phyloP scores from a whole-genome alignment of 805 yeast genomes.

The Blastobotrys mokoenaii region DNA sequence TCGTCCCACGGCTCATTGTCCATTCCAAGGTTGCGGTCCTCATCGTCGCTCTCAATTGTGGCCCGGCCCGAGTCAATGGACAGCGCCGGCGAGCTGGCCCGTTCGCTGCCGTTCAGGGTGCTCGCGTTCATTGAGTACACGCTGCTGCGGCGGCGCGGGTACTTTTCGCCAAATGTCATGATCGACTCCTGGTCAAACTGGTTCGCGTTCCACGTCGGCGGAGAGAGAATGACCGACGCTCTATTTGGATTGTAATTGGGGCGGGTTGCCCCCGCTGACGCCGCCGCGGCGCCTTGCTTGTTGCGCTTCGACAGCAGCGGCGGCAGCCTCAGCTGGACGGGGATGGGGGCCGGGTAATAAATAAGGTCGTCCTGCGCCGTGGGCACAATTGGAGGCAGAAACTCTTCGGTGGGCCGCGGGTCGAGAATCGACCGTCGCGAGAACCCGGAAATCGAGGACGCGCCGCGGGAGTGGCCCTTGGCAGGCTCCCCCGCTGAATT shows the following conservation, averaged over 20 bases:
- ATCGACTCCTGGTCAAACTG: slow-evolving; percentile 2
- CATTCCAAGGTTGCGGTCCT: slow-evolving; percentile 13
- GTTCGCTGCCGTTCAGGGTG: background rate
- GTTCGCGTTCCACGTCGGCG: slow-evolving; percentile 4
- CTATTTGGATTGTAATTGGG: slow-evolving; percentile 9
- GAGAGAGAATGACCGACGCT: slow-evolving; percentile 4
- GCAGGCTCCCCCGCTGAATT: background rate
- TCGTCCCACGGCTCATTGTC: slow-evolving; percentile 3
- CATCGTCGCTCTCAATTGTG: slow-evolving; percentile 24
- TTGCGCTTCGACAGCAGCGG: slow-evolving; percentile 24
- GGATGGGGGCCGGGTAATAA: slow-evolving; percentile 31
- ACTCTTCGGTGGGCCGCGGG: background rate
- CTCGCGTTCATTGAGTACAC: background rate
- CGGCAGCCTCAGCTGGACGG: slow-evolving; percentile 27
- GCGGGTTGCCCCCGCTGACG: background rate
- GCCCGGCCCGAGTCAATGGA: slow-evolving; percentile 25
- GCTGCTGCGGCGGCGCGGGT: background rate
- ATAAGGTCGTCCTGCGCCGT: slow-evolving; percentile 6
- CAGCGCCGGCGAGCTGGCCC: slow-evolving; percentile 15
- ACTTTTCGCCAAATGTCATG: background rate
- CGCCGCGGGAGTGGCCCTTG: background rate
- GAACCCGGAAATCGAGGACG: background rate
- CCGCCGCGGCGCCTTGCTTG: background rate
- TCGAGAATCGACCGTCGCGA: background rate
- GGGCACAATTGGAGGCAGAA: background rate